These are phyloP conservation scores for Trichocladium antarcticum DNA, from an alignment of 495 filamentous ascomycete species.

Conservation along the genomic window DNA sequence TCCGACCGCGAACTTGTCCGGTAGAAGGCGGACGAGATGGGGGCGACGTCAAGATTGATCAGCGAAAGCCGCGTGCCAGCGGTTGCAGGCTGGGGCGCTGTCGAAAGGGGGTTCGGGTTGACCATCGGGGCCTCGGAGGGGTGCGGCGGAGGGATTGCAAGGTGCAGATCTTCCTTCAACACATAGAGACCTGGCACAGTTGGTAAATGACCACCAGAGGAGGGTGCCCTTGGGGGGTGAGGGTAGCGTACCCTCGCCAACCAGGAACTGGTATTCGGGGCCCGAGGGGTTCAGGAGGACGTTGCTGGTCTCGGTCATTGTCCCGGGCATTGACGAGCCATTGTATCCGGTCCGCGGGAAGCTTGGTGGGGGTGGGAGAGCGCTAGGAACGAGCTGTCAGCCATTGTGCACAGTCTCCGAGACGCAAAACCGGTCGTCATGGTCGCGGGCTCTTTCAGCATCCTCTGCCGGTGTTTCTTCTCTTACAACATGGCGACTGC, in stretches of 20 bases:
- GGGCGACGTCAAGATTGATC: conserved; percentile 52
- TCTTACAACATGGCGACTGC: conserved; percentile 24
- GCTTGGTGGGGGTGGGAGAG: conserved; percentile 73
- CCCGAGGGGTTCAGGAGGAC: conserved; percentile 66
- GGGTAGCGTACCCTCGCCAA: conserved; percentile 69
- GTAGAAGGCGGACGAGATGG: conserved; percentile 47
- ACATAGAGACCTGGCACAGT: conserved; percentile 61
- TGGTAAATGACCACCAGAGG: conserved; percentile 6
- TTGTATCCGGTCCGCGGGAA: conserved; percentile 62
- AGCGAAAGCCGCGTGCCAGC: conserved; percentile 80
- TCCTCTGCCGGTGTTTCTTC: background rate
- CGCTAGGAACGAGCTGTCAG: conserved; percentile 39
- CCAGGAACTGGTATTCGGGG: conserved; percentile 71
- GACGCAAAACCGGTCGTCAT: background rate
- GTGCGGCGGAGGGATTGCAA: conserved; percentile 90
- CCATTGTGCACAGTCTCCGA: background rate
- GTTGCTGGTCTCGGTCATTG: conserved; percentile 87
- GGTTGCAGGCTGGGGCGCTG: conserved; percentile 66
- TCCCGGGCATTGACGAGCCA: conserved; percentile 48
- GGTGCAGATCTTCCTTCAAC: conserved; percentile 76
- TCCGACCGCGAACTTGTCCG: conserved; percentile 28
- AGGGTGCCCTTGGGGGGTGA: background rate
- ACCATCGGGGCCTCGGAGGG: conserved; percentile 77
- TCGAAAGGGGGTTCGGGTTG: conserved; percentile 84
- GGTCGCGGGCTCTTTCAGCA: background rate